Percentiles rank a stretch among this genome's conserved stretches.
These are phyloP conservation scores for Friedmanniomyces endolithicus DNA, from an alignment of 495 filamentous ascomycete genomes.

Conservation along the genomic window DNA sequence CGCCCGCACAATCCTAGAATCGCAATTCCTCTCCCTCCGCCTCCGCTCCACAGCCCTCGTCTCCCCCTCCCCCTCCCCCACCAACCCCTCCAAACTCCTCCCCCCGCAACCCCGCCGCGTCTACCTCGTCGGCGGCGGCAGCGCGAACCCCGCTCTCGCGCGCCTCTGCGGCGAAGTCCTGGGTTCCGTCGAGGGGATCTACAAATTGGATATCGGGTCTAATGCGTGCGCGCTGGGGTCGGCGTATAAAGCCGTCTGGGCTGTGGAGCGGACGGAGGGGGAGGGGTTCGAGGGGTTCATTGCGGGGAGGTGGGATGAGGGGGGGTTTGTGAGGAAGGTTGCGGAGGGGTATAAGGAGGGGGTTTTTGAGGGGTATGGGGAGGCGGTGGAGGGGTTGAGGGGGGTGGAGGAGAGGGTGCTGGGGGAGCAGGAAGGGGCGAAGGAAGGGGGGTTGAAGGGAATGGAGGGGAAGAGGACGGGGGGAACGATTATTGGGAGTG, in stretches of 20 bases:
- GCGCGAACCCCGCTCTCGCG: constrained; percentile 75
- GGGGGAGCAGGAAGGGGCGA: constrained; percentile 27
- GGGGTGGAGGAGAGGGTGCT: constrained; percentile 63
- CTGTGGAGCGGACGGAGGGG: constrained; percentile 50
- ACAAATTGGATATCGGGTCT: constrained; percentile 82
- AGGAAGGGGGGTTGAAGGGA: too few species aligned
- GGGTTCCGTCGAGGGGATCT: constrained; percentile 79
- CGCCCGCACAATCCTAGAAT: constrained; percentile 82
- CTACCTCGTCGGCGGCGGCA: constrained; percentile 88
- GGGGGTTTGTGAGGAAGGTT: constrained; percentile 66
- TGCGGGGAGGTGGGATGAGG: constrained; percentile 70
- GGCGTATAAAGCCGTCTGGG: constrained; percentile 97
- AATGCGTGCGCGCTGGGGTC: constrained; percentile 91
- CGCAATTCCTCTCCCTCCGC: constrained; percentile 79
- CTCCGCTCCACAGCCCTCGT: too few species aligned
- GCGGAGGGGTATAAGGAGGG: constrained; percentile 66
- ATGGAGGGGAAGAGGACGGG: constrained; percentile 8
- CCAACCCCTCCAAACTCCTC: constrained; percentile 33
- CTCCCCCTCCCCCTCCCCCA: constrained; percentile 60
- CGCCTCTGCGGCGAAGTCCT: constrained; percentile 71
- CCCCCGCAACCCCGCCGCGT: constrained; percentile 78
- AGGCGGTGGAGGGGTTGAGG: constrained; percentile 63
- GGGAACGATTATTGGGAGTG: neutral
- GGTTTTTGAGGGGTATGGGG: constrained; percentile 62
- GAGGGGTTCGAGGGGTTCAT: constrained; percentile 85